Base-by-base conservation (phyloP, 139 green algal genomes). In the Gonium pectorale region DNA sequence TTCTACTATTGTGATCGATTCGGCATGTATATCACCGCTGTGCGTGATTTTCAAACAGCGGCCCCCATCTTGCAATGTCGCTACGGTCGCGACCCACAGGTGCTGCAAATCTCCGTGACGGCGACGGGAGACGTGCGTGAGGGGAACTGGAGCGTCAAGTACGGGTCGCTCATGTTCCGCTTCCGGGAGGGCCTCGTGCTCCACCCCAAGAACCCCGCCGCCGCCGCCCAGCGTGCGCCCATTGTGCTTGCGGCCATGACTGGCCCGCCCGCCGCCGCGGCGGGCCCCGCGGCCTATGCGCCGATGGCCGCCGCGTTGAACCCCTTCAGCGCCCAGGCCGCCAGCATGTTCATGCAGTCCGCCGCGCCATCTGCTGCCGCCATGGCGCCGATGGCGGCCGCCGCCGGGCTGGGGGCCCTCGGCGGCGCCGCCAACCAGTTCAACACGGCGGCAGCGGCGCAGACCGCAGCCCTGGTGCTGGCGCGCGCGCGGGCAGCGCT, bases 121-220 rank as follows among this genome's bases (percentile, higher is more conserved):
- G 43, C 60, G 21, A 73, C 31, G 0, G 77, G 62, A 11, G 62
- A 83, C n/a, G 62, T 83, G 27, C 60, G 62, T 3, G 59, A 83
- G 0, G 77, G 59, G 11, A 38, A 51, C 49, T 83, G 77, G 77
- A 60, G 73, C 44, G 62, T 73, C 21, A 44, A 60, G 3, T 73
- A 64, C 60, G 59, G 77, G 26, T 31, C 60, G 43, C 60, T 52
- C 60, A 43, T 83, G 8, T 43, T 83, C 21, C 77, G 77, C 33
- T 83, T 66, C 62, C 73, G 73, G 26, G 43, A 83, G n/a, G 77
- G 77, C 31, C 73, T 83, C 59, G 49, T 83, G 26, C 77, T 83
- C 26, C 77, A 64, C 22, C 77, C 77, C 22, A 83, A 83, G 77
- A 83, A 83, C 41, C 77, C 77, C 5, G 77, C 77, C 26, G 63